Evolutionary conservation across 164 flowering plant genomes (phyloP).

Genomic region (Piper longum): DNA sequence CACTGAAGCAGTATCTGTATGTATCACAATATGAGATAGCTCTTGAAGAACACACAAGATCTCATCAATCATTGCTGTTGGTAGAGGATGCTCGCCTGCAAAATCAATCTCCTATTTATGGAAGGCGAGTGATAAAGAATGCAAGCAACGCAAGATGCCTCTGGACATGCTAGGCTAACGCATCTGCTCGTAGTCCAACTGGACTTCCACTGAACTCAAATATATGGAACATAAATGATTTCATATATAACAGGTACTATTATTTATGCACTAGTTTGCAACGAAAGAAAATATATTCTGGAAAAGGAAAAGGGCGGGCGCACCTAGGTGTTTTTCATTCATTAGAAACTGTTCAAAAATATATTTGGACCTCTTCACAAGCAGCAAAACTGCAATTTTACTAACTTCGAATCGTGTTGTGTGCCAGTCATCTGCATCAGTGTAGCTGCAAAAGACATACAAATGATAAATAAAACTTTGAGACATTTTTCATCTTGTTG

Average conservation of each 20-base stretch:
- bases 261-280: neutral
- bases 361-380: slow-evolving; percentile 64
- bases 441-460: slow-evolving; percentile 20
- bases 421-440: slow-evolving; percentile 38
- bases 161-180: too few relatives aligned
- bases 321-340: slow-evolving; percentile 73
- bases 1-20: slow-evolving; percentile 46
- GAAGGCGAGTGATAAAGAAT: neutral
- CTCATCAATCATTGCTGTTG: slow-evolving; percentile 69
- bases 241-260: neutral
- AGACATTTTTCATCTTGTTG: neutral
- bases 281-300: neutral
- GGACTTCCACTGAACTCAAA: too few relatives aligned
- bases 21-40: slow-evolving; percentile 50
- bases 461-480: neutral
- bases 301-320: neutral
- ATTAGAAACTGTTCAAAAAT: slow-evolving; percentile 54
- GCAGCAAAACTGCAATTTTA: slow-evolving; percentile 48
- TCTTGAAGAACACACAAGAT: slow-evolving; percentile 57
- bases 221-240: neutral
- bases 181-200: too few relatives aligned
- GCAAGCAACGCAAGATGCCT: too few relatives aligned
- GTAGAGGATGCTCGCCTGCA: slow-evolving; percentile 66
- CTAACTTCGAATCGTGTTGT: slow-evolving; percentile 56
- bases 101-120: neutral